Percentiles rank a stretch among this genome's conserved stretches.
Conservation (phyloP, 2,329 filamentous ascomycete genomes). For the Aspergillus novoparasiticus region DNA sequence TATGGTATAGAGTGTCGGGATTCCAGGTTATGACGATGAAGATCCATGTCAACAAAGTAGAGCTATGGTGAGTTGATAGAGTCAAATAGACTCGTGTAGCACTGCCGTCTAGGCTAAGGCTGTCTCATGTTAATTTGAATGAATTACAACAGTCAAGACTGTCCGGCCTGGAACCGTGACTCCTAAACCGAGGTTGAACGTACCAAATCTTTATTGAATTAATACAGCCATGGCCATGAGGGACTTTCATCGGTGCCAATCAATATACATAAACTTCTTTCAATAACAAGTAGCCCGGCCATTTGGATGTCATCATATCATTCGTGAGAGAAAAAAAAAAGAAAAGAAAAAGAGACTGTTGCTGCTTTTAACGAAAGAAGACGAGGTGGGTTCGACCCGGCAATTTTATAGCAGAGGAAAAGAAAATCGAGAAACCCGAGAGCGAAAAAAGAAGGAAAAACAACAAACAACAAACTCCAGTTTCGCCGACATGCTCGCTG, state of each 20-base stretch:
- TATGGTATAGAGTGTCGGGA: neutral
- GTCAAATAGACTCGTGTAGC: neutral
- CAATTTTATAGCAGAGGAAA: conserved; percentile 9
- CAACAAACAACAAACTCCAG: conserved; percentile 24
- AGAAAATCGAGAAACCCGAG: conserved; percentile 23
- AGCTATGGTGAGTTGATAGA: neutral
- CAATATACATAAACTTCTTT: conserved; percentile 30
- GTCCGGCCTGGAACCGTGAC: neutral
- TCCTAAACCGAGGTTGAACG: conserved; percentile 12
- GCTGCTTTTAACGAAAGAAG: conserved; percentile 8
- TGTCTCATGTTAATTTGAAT: neutral
- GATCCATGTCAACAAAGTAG: neutral
- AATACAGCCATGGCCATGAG: conserved; percentile 32
- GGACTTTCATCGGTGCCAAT: conserved; percentile 23
- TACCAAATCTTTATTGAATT: conserved; percentile 24
- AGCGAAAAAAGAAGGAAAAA: conserved; percentile 14
- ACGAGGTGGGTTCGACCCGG: conserved; percentile 7
- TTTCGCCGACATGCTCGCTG: conserved; percentile 22
- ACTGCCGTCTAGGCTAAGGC: neutral
- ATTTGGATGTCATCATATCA: conserved; percentile 18
- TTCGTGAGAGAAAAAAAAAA: neutral
- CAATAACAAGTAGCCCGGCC: conserved; percentile 16
- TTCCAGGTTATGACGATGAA: neutral
- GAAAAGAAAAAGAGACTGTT: neutral
- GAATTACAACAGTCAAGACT: neutral